Conservation (phyloP, 2,329 filamentous ascomycete genomes). For the Chrysoporthe puriensis region DNA sequence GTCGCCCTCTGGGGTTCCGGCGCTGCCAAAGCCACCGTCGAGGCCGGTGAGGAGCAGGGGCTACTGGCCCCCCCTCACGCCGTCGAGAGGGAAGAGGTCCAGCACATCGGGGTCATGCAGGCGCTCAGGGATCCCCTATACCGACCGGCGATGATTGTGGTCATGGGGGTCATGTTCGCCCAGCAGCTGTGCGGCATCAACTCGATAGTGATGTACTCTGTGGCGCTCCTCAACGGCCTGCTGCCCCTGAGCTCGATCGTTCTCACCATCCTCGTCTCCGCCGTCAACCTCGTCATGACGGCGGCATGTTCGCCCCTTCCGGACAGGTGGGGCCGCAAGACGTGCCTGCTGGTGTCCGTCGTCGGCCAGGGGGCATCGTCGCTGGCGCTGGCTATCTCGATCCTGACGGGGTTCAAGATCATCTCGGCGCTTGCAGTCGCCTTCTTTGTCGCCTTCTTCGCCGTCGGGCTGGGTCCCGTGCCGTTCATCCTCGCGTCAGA, state of each 20-base stretch:
- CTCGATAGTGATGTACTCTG: conserved; percentile 98
- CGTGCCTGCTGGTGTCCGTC: conserved; percentile 81
- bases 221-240: conserved; percentile 80
- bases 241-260: conserved; percentile 80
- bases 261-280: conserved; percentile 85
- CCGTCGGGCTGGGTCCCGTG: conserved; percentile 87
- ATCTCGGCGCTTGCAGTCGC: conserved; percentile 82
- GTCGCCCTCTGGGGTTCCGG: conserved; percentile 62
- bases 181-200: conserved; percentile 96
- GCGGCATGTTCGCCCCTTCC: conserved; percentile 80
- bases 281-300: conserved; percentile 84
- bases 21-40: conserved; percentile 59
- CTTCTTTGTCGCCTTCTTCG: conserved; percentile 87
- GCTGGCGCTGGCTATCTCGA: conserved; percentile 77
- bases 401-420: conserved; percentile 71
- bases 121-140: conserved; percentile 71
- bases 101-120: conserved; percentile 62
- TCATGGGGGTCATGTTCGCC: conserved; percentile 87
- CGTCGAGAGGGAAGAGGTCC: conserved; percentile 31
- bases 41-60: conserved; percentile 73
- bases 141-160: conserved; percentile 76
- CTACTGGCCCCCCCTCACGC: conserved; percentile 54
- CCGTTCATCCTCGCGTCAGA: conserved; percentile 94
- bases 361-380: conserved; percentile 82
- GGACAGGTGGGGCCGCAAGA: conserved; percentile 86